Evolutionary conservation across 441 rosid species (phyloP), one percentile per base, ranked within the genome.

Genomic region (Eutrema salsugineum): DNA sequence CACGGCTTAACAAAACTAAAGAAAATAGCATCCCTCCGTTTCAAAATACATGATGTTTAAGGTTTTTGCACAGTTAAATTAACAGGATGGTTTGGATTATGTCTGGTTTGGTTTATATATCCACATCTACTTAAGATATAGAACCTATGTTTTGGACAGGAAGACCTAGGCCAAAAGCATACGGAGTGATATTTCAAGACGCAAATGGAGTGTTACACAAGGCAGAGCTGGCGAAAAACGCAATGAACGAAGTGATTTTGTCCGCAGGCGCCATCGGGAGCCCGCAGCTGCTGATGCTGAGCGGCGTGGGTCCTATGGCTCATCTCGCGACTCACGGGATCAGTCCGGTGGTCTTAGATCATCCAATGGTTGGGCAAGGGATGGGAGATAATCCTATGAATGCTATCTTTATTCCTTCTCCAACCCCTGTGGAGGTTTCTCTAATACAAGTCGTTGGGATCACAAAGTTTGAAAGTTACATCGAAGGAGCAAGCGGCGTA

Each of bases 341-440:
- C 33, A 33, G 61, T n/a, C 83, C 81, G 42, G 11, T 76, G 42
- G 48, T 76, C 6, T 16, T 83, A 43, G 83, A 86, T 40, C 86
- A 81, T 17, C 87, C 88, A 0, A 58, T 80, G 79, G 91, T 84
- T 30, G 91, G 91, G 4, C 83, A 77, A 63, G 83, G 86, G 16
- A 73, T 84, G 87, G 77, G 81, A 4, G 91, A 87, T 69, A 87
- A 87, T 71, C 91, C 91, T 0, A 79, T 83, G 86, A 87, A 83
- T 33, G 81, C 75, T 6, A 67, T 87, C 27, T 51, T 68, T 16
- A 53, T 87, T 51, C 91, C 88, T 15, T 80, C 91, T 30, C 79
- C 82, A 27, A n/a, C 19, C 1, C 85, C 88, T 0, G 91, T 87
- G 1, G 88, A 87, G 73, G 58, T 67, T 66, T 87, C 88, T 16